Base-by-base conservation (phyloP, 2,329 filamentous ascomycete species). In the Westerdykella aurantiaca region DNA sequence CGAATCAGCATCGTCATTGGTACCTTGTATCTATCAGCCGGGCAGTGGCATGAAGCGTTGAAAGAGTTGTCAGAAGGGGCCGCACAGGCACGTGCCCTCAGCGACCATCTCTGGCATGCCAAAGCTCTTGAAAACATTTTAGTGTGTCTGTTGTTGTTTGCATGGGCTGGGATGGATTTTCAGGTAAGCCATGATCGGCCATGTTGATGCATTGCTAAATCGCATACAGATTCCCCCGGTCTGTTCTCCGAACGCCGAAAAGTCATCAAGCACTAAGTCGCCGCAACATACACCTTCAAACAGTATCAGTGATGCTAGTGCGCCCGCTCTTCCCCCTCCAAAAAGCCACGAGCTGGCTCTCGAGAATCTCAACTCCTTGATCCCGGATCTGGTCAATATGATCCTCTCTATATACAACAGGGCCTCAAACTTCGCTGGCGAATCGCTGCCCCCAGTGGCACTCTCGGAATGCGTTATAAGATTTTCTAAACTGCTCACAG, bases 101-200 rank as follows among this genome's bases (percentile, higher is more conserved):
- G 88, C 56, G 93, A 98, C 67, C 88, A 95, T 67, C 67, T 97
- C n/a, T 98, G 93, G 91, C 88, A 96, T 69, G 93, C 87, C 14
- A 97, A 97, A 68, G 90, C 88, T 1, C 74, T 98, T 16, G 94
- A 98, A 63, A 82, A 90, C 22, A 87, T 95, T 47, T 72, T 93
- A 38, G 76, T 95, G 21, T 88, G 85, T 59, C 76, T 97, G 53
- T 62, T 97, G 34, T 79, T 97, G 56, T 81, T 95, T 49, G 86
- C 83, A 23, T 95, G 89, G 86, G 80, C 84, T 31, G 85, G 83
- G 4, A 75, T 91, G 57, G 86, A 93, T 59, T 97, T 97, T 56
- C 78, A 83, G 56, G 78, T 93, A 50, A 64, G 72, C 35, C 10
- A 40, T 47, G 14, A n/a, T 34, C 33, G 11, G 25, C 25, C 11